Evolutionary conservation across 1,284 basidiomycete genomes (phyloP), one percentile per base, ranked within the genome.

Genomic region (Veloporphyrellus conicus): DNA sequence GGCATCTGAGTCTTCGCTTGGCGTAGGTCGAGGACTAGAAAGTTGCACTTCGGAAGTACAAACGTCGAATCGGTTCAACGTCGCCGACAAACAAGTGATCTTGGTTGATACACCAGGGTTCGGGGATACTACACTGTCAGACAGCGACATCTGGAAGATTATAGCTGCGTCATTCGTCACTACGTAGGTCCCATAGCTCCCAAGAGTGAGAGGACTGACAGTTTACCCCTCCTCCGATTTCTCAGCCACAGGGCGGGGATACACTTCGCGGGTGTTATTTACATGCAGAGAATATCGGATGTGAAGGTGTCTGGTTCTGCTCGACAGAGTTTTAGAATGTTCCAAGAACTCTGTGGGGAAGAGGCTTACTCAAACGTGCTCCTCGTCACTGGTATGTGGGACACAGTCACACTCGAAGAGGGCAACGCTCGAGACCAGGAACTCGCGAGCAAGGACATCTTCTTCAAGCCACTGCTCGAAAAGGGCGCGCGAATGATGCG

Each of bases 231-330:
- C 9, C n/a, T n/a, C n/a, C n/a, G n/a, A n/a, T n/a, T n/a, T 34
- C 31, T 37, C 49, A 77, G 74, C 35, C 66, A 75, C 47, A 61
- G 63, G 42, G 57, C 65, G 25, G 70, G 69, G 42, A 25, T 25
- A 25, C 23, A 25, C 8, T 47, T 64, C 57, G 33, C 62, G 36
- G 78, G 78, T 0, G 63, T 80, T 43, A 69, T 79, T 32, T 79
- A 78, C 53, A 66, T 77, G 62, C 77, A 80, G 48, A 66, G 74
- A 6, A 80, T 80, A 52, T 70, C 74, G 7, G 78, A 79, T 57
- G 63, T 69, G 50, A 70, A 74, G 28, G 66, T 79, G 35, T 71
- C 72, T 15, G 75, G 77, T 8, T 71, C 73, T 9, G 69, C 74
- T n/a, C 61, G 62, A 7, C 71, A 73, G 22, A 77, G 74, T 57